phyloP scores from a whole-genome alignment of 257 asterid genomes.

The Coffea eugenioides region DNA sequence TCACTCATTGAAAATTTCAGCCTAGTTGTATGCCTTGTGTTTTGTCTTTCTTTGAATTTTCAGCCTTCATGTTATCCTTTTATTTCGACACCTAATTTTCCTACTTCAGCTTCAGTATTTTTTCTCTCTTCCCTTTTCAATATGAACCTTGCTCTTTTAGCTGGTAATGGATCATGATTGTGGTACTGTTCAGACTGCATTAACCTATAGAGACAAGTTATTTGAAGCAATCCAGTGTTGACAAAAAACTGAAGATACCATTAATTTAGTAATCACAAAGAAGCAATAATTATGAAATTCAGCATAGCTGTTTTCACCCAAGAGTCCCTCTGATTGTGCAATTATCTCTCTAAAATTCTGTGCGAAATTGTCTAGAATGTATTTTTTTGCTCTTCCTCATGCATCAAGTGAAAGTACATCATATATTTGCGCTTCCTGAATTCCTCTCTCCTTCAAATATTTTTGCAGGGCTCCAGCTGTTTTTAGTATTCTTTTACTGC shows the following conservation, averaged over 20 bases:
- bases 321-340: background rate
- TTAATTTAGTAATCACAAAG: background rate
- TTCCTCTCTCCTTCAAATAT: background rate
- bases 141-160: background rate
- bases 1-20: background rate
- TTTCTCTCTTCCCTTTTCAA: background rate
- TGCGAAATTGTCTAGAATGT: background rate
- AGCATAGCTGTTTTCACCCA: background rate
- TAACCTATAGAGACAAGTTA: background rate
- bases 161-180: background rate
- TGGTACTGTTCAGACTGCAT: no score
- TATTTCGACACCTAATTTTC: background rate
- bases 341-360: background rate
- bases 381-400: background rate
- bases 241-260: background rate
- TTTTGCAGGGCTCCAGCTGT: constrained; percentile 83
- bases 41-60: background rate
- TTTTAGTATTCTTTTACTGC: constrained; percentile 77
- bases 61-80: background rate
- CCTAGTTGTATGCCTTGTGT: background rate
- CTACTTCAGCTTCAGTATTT: background rate
- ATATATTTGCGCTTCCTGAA: background rate
- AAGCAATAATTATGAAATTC: background rate
- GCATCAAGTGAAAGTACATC: background rate
- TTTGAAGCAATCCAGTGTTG: background rate